Conservation (phyloP, 768 basidiomycete species). For the Lactarius deliciosus region DNA sequence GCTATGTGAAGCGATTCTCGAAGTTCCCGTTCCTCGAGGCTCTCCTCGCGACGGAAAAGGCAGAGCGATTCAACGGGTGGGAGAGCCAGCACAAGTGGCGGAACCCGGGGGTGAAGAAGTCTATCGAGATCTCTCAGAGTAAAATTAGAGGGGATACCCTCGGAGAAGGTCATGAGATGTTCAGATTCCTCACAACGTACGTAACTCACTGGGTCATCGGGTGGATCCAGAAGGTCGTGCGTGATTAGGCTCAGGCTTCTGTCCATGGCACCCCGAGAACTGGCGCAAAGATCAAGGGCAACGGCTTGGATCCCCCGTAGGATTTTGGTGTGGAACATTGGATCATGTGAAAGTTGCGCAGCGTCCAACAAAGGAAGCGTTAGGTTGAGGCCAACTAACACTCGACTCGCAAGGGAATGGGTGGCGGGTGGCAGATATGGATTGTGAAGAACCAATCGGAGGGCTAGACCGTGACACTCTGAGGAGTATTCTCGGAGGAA, state of each 20-base stretch:
- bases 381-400: slow-evolving; percentile 58
- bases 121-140: slow-evolving; percentile 46
- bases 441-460: slow-evolving; percentile 49
- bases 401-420: slow-evolving; percentile 57
- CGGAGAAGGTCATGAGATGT: slow-evolving; percentile 6
- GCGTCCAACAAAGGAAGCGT: slow-evolving; percentile 55
- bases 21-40: slow-evolving; percentile 55
- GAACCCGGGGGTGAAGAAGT: slow-evolving; percentile 76
- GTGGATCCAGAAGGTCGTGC: slow-evolving; percentile 30
- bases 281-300: slow-evolving; percentile 50
- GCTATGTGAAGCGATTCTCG: slow-evolving; percentile 45
- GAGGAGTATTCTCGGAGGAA: slow-evolving; percentile 1
- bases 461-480: slow-evolving; percentile 36
- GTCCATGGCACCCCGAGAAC: slow-evolving; percentile 59
- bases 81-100: slow-evolving; percentile 67
- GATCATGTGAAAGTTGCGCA: slow-evolving; percentile 54
- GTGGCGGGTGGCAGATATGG: slow-evolving; percentile 51
- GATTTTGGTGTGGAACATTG: slow-evolving; percentile 47
- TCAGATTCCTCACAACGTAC: slow-evolving; percentile 37
- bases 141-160: slow-evolving; percentile 9
- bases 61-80: slow-evolving; percentile 62
- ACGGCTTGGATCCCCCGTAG: slow-evolving; percentile 47
- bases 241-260: slow-evolving; percentile 60
- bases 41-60: slow-evolving; percentile 62
- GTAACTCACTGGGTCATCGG: slow-evolving; percentile 33